Percentiles rank a stretch among this genome's conserved stretches.
These are phyloP conservation scores for Aspergillus sp. DNA, from an alignment of 2,329 filamentous ascomycete genomes.

Conservation along the genomic window DNA sequence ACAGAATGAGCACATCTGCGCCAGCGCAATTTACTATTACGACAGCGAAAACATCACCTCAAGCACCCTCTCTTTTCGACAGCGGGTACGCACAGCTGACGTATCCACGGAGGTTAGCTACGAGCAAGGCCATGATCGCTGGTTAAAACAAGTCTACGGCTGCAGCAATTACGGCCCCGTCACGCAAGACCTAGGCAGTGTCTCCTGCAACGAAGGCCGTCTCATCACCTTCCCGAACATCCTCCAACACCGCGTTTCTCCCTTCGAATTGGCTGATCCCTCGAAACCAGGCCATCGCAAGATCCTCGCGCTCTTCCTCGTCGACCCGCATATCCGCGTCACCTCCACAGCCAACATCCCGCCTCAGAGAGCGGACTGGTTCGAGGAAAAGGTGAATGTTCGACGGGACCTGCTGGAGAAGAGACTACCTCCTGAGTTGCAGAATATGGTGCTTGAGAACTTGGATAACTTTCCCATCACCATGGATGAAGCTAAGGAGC, in stretches of 20 bases:
- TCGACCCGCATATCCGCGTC: slow-evolving; percentile 52
- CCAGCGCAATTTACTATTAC: slow-evolving; percentile 61
- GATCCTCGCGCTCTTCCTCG: slow-evolving; percentile 55
- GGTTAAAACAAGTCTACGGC: neutral
- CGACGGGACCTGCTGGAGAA: too few species aligned
- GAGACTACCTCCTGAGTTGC: slow-evolving; percentile 12
- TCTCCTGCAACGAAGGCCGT: slow-evolving; percentile 8
- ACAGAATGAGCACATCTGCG: slow-evolving; percentile 57
- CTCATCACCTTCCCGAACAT: slow-evolving; percentile 18
- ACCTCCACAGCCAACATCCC: slow-evolving; percentile 50
- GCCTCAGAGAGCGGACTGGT: slow-evolving; percentile 48
- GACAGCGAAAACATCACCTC: slow-evolving; percentile 57
- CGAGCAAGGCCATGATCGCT: slow-evolving; percentile 5
- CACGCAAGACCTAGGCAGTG: slow-evolving; percentile 8
- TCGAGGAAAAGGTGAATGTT: slow-evolving; percentile 15
- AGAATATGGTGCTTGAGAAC: slow-evolving; percentile 18
- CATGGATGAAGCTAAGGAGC: slow-evolving; percentile 32
- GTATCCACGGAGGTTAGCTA: slow-evolving; percentile 22
- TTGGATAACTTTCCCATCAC: slow-evolving; percentile 20
- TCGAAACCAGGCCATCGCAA: slow-evolving; percentile 52
- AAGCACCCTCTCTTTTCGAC: slow-evolving; percentile 47
- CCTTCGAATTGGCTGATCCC: slow-evolving; percentile 47
- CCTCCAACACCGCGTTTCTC: slow-evolving; percentile 48
- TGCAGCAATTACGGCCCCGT: neutral
- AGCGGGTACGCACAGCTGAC: slow-evolving; percentile 22